phyloP scores from a whole-genome alignment of 2,329 filamentous ascomycete species.

The Curvularia lunata region DNA sequence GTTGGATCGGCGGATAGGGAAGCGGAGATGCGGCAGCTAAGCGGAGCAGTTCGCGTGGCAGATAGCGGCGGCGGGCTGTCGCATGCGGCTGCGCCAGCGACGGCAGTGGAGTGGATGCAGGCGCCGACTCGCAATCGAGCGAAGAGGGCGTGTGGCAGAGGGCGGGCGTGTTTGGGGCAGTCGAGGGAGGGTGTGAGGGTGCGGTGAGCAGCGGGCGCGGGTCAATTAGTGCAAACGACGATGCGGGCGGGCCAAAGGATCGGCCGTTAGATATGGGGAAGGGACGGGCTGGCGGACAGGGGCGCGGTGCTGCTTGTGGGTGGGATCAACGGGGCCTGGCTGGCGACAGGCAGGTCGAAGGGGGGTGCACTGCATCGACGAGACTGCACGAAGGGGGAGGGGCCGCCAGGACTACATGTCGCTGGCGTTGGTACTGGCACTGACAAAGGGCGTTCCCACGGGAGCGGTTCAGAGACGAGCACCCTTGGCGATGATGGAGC shows the following conservation, averaged over 20 bases:
- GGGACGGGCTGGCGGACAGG: slow-evolving; percentile 34
- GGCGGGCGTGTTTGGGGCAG: not conserved
- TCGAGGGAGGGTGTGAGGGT: not conserved
- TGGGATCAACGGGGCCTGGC: slow-evolving; percentile 37
- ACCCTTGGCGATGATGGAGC: slow-evolving; percentile 29
- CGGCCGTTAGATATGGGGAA: slow-evolving; percentile 33
- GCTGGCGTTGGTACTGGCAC: not conserved
- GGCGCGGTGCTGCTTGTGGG: slow-evolving; percentile 31
- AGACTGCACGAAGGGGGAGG: slow-evolving; percentile 15
- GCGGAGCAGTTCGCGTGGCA: slow-evolving; percentile 5
- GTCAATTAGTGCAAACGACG: slow-evolving; percentile 14
- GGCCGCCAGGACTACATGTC: not conserved
- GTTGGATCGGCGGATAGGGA: slow-evolving; percentile 10
- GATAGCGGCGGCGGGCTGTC: slow-evolving; percentile 6
- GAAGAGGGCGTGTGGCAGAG: not conserved
- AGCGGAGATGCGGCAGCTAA: slow-evolving; percentile 4
- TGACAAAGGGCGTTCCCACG: slow-evolving; percentile 24
- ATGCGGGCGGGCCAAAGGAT: slow-evolving; percentile 9
- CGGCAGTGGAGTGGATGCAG: slow-evolving; percentile 2
- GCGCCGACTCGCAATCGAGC: slow-evolving; percentile 22
- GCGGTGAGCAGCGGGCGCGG: slow-evolving; percentile 3
- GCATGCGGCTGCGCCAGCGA: slow-evolving; percentile 8
- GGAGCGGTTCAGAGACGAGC: slow-evolving; percentile 29
- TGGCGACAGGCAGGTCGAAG: slow-evolving; percentile 29
- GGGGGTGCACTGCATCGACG: slow-evolving; percentile 34